These are phyloP conservation scores for Wickerhamomyces ciferrii DNA, from an alignment of 805 yeast genomes.

Conservation along the genomic window DNA sequence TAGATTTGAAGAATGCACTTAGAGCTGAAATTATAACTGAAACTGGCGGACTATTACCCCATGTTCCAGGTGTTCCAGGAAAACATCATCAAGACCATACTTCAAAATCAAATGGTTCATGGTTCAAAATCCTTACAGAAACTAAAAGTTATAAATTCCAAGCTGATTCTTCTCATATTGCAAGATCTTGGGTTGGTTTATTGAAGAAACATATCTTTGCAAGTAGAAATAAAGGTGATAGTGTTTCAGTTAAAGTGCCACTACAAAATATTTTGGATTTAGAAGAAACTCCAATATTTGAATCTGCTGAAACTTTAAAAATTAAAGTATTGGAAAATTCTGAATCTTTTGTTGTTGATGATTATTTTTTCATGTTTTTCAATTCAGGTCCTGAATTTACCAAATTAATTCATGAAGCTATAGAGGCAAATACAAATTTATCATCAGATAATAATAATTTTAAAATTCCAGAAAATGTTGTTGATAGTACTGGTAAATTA, in stretches of 20 bases:
- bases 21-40: conserved; percentile 46
- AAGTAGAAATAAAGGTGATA: conserved; percentile 61
- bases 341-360: conserved; percentile 55
- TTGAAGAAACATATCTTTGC: conserved; percentile 76
- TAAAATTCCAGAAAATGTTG: conserved; percentile 1
- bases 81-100: conserved; percentile 5
- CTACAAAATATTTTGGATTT: conserved; percentile 58
- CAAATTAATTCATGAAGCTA: conserved; percentile 31
- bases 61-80: conserved; percentile 9
- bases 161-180: conserved; percentile 69
- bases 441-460: too few relatives aligned
- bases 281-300: conserved; percentile 50
- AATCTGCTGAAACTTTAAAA: conserved; percentile 49
- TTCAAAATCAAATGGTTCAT: conserved; percentile 11
- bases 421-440: conserved; percentile 27
- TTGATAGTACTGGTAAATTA: conserved; percentile 9
- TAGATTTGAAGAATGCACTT: conserved; percentile 63
- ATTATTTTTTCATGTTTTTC: conserved; percentile 66
- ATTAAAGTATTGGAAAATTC: conserved; percentile 57
- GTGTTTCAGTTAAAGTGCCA: conserved; percentile 77
- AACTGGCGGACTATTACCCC: neutral
- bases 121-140: conserved; percentile 58
- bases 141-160: conserved; percentile 56
- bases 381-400: conserved; percentile 40
- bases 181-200: conserved; percentile 74